Evolutionary conservation across 768 basidiomycete genomes (phyloP), one percentile per base, ranked within the genome.

Genomic region (Postia placenta): DNA sequence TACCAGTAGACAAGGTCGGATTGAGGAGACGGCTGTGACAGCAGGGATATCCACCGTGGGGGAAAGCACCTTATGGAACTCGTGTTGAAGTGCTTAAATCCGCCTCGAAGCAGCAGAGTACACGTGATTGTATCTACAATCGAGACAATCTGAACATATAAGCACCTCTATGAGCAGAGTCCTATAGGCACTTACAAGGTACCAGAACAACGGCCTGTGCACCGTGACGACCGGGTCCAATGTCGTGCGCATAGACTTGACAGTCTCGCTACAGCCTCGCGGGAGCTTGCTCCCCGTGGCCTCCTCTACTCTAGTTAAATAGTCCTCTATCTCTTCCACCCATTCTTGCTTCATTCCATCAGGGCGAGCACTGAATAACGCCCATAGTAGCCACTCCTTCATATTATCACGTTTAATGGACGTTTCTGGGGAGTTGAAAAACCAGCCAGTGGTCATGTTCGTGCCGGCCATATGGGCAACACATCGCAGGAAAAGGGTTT

Each of bases 141-240:
- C 2, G 60, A 68, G 11, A 84, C 79, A 40, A 82, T 74, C 84
- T 84, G 30, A 22, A 4, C 3, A 11, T n/a, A n/a, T 28, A 20
- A 23, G 12, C 14, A 19, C 42, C 4, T 17, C 12, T 37, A 37
- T 27, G 12, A 50, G 15, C 6, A 45, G 12, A 35, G 24, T 5
- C 23, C 42, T 23, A 14, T 45, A 30, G 48, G 27, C 9, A 28
- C 79, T 48, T 49, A 81, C 82, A 38, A 67, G 53, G 56, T 85
- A 85, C 83, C 83, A 85, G 4, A 80, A n/a, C 23, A 85, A 57
- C 11, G 83, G 83, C 24, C 83, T 63, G 60, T 83, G 82, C 2
- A 70, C 14, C 62, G 69, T 73, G 9, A 56, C 50, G n/a, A 85
- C 81, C 0, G 75, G 75, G 54, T 85, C 83, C 9, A 82, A 60